phyloP scores from a whole-genome alignment of 148 eudicot species.

The Nyssa sinensis region DNA sequence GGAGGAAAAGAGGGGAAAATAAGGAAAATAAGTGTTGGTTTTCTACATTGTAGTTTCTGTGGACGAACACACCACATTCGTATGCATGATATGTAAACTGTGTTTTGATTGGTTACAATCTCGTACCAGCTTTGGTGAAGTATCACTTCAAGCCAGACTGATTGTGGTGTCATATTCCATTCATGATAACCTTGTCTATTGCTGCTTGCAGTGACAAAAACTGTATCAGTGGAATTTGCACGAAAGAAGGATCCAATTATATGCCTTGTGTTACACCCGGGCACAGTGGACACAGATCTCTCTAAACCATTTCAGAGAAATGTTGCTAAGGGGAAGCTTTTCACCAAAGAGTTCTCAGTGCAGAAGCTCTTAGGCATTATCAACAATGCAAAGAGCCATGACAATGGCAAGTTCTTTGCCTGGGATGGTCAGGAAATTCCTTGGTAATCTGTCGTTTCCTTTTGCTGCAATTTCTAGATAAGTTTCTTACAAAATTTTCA shows the following conservation, averaged over 20 bases:
- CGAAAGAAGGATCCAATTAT: conserved; percentile 76
- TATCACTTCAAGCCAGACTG: not conserved
- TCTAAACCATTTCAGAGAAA: conserved; percentile 87
- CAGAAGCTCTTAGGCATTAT: conserved; percentile 76
- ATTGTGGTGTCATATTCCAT: not conserved
- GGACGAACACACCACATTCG: too few relatives aligned
- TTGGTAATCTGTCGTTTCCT: conserved; percentile 44
- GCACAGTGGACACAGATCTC: conserved; percentile 92
- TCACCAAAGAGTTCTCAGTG: conserved; percentile 80
- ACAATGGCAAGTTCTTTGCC: conserved; percentile 91
- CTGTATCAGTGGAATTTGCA: conserved; percentile 77
- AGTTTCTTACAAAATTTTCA: not conserved
- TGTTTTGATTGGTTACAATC: not conserved
- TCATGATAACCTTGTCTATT: not conserved
- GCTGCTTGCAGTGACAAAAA: conserved; percentile 70
- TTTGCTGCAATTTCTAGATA: not conserved
- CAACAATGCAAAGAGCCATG: conserved; percentile 52
- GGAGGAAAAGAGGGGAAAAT: too few relatives aligned
- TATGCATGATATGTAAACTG: too few relatives aligned
- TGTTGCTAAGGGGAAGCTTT: conserved; percentile 78
- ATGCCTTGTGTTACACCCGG: conserved; percentile 86
- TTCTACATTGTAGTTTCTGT: too few relatives aligned
- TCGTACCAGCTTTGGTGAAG: not conserved
- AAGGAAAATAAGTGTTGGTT: too few relatives aligned
- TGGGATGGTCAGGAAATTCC: conserved; percentile 99